These are phyloP conservation scores for Xylaria sp. DNA, from an alignment of 2,329 filamentous ascomycete genomes.

Conservation along the genomic window DNA sequence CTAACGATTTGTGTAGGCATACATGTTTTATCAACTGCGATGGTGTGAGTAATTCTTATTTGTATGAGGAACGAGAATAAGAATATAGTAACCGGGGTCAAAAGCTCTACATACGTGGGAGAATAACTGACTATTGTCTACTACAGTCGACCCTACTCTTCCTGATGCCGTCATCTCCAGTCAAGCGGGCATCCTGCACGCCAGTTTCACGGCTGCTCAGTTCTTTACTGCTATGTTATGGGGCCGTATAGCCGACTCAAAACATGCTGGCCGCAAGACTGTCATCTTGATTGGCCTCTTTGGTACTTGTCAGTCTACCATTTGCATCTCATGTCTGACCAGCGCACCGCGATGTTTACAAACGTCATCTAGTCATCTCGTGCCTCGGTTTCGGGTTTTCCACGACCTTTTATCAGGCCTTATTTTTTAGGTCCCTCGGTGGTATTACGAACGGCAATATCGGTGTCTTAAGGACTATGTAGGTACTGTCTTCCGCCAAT, in stretches of 20 bases:
- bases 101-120: neutral
- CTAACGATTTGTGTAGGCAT: slow-evolving; percentile 60
- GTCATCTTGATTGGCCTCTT: slow-evolving; percentile 80
- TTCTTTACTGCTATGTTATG: slow-evolving; percentile 85
- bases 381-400: slow-evolving; percentile 78
- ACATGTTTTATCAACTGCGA: slow-evolving; percentile 89
- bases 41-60: slow-evolving; percentile 58
- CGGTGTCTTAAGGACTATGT: slow-evolving; percentile 79
- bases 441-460: slow-evolving; percentile 78
- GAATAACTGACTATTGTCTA: slow-evolving; percentile 12
- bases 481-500: slow-evolving; percentile 32
- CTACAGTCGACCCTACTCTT: slow-evolving; percentile 60
- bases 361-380: slow-evolving; percentile 57
- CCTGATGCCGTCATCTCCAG: slow-evolving; percentile 74
- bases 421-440: slow-evolving; percentile 71
- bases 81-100: neutral
- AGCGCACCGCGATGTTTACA: slow-evolving; percentile 11
- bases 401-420: slow-evolving; percentile 67
- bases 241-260: slow-evolving; percentile 75
- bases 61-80: neutral
- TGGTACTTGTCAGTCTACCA: slow-evolving; percentile 61
- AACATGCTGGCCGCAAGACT: slow-evolving; percentile 75
- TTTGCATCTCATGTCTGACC: neutral
- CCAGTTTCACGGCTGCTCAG: slow-evolving; percentile 83
- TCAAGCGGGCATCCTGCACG: slow-evolving; percentile 81